Percentiles rank a stretch among this genome's conserved stretches.
phyloP scores from a whole-genome alignment of 2,329 filamentous ascomycete genomes.

The Davidsoniella neocaledoniae region DNA sequence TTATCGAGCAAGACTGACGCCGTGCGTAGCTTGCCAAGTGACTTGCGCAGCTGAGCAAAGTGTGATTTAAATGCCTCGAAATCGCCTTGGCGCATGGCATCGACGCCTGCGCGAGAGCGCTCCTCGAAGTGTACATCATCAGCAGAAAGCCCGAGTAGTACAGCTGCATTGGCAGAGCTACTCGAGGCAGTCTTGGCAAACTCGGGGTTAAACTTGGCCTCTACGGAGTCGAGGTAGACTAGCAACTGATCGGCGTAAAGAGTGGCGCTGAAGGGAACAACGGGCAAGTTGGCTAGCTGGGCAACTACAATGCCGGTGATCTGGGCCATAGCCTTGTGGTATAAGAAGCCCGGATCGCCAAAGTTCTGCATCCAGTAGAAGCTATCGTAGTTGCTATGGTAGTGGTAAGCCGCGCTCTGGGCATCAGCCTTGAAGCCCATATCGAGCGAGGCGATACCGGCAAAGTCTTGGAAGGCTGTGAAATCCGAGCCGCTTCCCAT shows the following conservation, averaged over 20 bases:
- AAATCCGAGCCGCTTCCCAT: slow-evolving; percentile 62
- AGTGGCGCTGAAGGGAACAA: slow-evolving; percentile 46
- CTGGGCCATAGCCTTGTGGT: slow-evolving; percentile 51
- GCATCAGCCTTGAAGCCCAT: slow-evolving; percentile 35
- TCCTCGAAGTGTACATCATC: slow-evolving; percentile 18
- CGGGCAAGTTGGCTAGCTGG: slow-evolving; percentile 41
- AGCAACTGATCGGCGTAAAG: slow-evolving; percentile 45
- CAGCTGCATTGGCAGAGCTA: slow-evolving; percentile 4
- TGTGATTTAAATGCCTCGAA: slow-evolving; percentile 23
- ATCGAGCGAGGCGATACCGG: slow-evolving; percentile 48
- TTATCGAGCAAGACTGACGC: slow-evolving; percentile 30
- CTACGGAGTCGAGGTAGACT: slow-evolving; percentile 34
- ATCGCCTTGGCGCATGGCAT: slow-evolving; percentile 20
- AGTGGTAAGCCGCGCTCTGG: slow-evolving; percentile 50
- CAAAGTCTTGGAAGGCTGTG: slow-evolving; percentile 58
- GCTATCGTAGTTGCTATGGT: slow-evolving; percentile 84
- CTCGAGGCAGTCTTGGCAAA: slow-evolving; percentile 13
- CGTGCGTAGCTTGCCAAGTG: slow-evolving; percentile 22
- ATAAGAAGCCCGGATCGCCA: slow-evolving; percentile 52
- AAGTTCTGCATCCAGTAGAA: slow-evolving; percentile 78
- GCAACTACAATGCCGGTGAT: slow-evolving; percentile 45
- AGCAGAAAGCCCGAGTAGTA: slow-evolving; percentile 14
- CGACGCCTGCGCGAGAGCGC: slow-evolving; percentile 15
- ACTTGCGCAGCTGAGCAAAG: slow-evolving; percentile 23
- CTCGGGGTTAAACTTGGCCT: slow-evolving; percentile 26